Base-by-base conservation (phyloP, 2,329 filamentous ascomycete species). In the Lachnellula cervina region DNA sequence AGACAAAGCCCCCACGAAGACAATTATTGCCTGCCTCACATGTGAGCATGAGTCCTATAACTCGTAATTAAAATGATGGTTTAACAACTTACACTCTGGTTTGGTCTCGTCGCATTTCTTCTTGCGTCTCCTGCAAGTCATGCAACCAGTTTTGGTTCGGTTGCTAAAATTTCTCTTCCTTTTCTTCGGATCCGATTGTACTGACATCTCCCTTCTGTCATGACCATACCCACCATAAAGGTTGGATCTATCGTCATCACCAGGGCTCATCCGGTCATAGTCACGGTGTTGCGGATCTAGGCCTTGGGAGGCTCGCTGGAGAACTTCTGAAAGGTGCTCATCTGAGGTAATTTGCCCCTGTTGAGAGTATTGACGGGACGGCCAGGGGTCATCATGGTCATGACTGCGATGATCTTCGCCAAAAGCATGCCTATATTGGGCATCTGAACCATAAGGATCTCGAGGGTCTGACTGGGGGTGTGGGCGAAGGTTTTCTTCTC, bases 51-150 rank as follows among this genome's bases (percentile, higher is more conserved):
- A 48, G 28, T 49, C 37, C 46, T 54, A 44, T 42, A 43, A 61
- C 53, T 51, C 23, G 35, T 43, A 25, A 19, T 4, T 25, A 14
- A 25, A 44, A n/a, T 21, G 40, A 51, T 48, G 6, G 9, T 54
- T 34, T 46, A 25, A 7, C 14, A 38, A 78, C 88, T 79, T 78
- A 95, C 94, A 97, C 72, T 90, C 85, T 25, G 94, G 94, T 71
- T 96, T 95, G 52, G 82, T 82, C 76, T 97, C 94, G 69, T 97
- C 93, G 69, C 94, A 97, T 74, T 97, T 97, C 83, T 97, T 97
- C 80, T 97, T 97, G 57, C 93, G 82, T 69, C 84, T 83, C 58
- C 93, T 82, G 71, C 93, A 97, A 5, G 93, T 97, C 73, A 96
- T 84, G 71, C 93, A 97, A 34, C 92, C 91, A 9, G 92, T 97